Conservation (phyloP, 1,284 basidiomycete genomes). For the Ceratobasidium sp. region DNA sequence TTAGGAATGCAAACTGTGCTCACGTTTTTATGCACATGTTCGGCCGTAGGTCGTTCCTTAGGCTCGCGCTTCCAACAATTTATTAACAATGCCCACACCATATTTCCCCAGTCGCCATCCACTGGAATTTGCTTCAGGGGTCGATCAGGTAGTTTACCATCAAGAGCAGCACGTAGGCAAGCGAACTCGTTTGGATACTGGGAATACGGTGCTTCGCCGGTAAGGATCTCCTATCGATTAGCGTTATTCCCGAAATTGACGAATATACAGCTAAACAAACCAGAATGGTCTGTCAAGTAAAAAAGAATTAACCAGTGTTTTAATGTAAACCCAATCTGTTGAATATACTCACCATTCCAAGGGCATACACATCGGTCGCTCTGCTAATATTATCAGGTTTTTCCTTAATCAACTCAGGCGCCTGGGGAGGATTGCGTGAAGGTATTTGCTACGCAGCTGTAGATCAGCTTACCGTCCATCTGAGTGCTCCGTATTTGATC, state of each 20-base stretch:
- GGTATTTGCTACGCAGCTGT: too few relatives aligned
- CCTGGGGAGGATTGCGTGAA: too few relatives aligned
- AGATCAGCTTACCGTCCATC: slow-evolving; percentile 6
- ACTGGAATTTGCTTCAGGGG: background rate
- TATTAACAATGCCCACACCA: background rate
- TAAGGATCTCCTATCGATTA: background rate
- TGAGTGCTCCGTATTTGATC: background rate
- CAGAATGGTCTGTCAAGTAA: background rate
- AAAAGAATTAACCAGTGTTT: background rate
- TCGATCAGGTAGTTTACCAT: background rate
- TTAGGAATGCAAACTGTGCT: background rate
- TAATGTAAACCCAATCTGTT: background rate
- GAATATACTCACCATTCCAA: slow-evolving; percentile 15
- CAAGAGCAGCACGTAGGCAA: background rate
- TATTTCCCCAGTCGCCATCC: background rate
- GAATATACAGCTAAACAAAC: background rate
- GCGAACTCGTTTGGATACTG: background rate
- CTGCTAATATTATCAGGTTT: too few relatives aligned
- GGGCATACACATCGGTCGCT: slow-evolving; percentile 16
- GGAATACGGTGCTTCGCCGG: background rate
- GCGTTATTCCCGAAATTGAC: background rate
- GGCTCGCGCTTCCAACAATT: background rate
- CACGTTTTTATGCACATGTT: background rate
- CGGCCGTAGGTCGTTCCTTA: background rate
- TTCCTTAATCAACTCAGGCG: too few relatives aligned